Base-by-base conservation (phyloP, 306 rosid species). In the Hylodesmum podocarpum region DNA sequence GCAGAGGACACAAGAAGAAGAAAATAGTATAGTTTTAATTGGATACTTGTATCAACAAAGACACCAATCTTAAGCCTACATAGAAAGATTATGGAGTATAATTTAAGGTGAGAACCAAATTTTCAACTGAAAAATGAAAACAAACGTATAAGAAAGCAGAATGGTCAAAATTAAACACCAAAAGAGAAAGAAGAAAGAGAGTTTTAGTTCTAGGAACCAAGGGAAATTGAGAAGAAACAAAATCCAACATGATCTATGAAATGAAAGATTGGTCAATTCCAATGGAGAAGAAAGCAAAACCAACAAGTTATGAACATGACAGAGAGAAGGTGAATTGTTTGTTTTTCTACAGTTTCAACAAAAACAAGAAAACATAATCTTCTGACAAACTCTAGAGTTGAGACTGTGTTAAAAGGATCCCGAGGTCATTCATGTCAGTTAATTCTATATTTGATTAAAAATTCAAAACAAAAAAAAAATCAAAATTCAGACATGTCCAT, bases 361-460 rank as follows among this genome's bases (percentile, higher is more conserved):
- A 63, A 4, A 27, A 5, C 19, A 3, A 61, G 24, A 53, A 10
- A 83, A 66, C 53, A 86, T 61, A 71, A 76, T 66, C 75, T 73
- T 80, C 82, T 70, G 85, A 76, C 85, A 70, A 37, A 69, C 29
- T 51, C 59, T 8, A 66, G 41, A 47, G 24, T 53, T 57, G 12
- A 80, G 78, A 70, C 31, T 5, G 15, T 28, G 57, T 37, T 50
- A 62, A 66, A 61, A 79, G 84, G 89, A 86, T 86, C 87, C 87
- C 89, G 62, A 82, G 84, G 82, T 34, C 3, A 12, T 24, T 34
- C 3, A 12, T 24, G 59, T 81, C 19, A 51, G 64, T 82, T 70
- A 65, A 36, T 36, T 51, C 5, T 53, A 54, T 69, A 54, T 50
- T 50, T 70, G 53, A 59, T 80, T 28, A 49, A 53, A 33, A 81